These are phyloP conservation scores for Hypomyces rosellus DNA, from an alignment of 2,329 filamentous ascomycete species.

Conservation along the genomic window DNA sequence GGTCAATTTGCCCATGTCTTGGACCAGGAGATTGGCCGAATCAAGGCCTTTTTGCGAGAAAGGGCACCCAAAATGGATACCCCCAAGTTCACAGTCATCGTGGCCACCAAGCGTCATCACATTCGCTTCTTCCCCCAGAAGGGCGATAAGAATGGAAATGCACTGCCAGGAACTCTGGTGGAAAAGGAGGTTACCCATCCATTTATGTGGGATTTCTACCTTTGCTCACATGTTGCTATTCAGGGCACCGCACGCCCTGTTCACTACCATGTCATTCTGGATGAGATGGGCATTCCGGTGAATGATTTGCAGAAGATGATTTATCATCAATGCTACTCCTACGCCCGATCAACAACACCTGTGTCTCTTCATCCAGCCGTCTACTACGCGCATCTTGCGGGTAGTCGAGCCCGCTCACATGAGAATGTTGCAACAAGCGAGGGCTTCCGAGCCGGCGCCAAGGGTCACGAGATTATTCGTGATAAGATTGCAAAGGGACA, in stretches of 20 bases:
- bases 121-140: constrained; percentile 80
- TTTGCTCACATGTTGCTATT: constrained; percentile 62
- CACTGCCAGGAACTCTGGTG: constrained; percentile 78
- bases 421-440: constrained; percentile 46
- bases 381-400: constrained; percentile 92
- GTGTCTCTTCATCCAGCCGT: constrained; percentile 85
- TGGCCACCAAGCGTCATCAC: constrained; percentile 92
- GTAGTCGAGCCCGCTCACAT: constrained; percentile 72
- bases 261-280: constrained; percentile 82
- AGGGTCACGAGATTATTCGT: constrained; percentile 35
- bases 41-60: constrained; percentile 54
- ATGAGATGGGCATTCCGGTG: constrained; percentile 64
- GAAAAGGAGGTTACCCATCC: constrained; percentile 88
- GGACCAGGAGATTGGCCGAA: constrained; percentile 65
- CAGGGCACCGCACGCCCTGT: constrained; percentile 91
- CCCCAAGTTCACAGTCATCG: constrained; percentile 74
- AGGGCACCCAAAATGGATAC: constrained; percentile 29
- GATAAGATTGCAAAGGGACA: constrained; percentile 36
- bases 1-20: constrained; percentile 79
- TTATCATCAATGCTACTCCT: constrained; percentile 93
- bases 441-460: constrained; percentile 37
- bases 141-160: constrained; percentile 70
- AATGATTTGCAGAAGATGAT: constrained; percentile 79
- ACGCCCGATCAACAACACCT: constrained; percentile 83
- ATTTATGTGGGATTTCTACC: constrained; percentile 81